These are phyloP conservation scores for Kurtzmaniella natalensis DNA, from an alignment of 1,139 yeast genomes.

Conservation along the genomic window DNA sequence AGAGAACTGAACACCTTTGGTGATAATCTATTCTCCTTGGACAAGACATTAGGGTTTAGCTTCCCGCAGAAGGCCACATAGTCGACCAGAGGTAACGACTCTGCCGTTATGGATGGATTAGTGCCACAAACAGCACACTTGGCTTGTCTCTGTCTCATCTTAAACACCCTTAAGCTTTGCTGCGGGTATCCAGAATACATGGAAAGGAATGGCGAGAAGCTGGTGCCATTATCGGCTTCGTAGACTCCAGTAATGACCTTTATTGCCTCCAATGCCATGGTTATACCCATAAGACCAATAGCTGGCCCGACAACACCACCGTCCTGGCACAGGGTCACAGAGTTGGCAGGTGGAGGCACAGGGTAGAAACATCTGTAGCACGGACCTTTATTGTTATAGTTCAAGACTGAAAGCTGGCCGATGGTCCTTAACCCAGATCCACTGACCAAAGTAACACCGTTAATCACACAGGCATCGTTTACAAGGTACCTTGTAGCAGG, in stretches of 20 bases:
- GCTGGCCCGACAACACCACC: constrained; percentile 97
- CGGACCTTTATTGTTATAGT: constrained; percentile 69
- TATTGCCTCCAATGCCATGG: constrained; percentile 86
- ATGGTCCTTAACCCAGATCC: constrained; percentile 92
- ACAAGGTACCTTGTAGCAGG: constrained; percentile 85
- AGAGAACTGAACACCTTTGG: constrained; percentile 35
- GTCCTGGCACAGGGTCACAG: constrained; percentile 83
- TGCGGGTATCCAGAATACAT: constrained; percentile 71
- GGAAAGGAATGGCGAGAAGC: constrained; percentile 64
- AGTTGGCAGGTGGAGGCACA: constrained; percentile 78
- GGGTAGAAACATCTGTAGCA: constrained; percentile 96
- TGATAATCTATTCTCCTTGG: constrained; percentile 39
- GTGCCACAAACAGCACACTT: constrained; percentile 67
- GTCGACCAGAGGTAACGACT: constrained; percentile 45
- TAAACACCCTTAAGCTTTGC: constrained; percentile 67
- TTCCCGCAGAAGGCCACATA: constrained; percentile 76
- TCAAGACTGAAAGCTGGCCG: constrained; percentile 80
- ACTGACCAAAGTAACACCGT: constrained; percentile 71
- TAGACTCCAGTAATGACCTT: constrained; percentile 65
- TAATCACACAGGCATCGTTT: constrained; percentile 75
- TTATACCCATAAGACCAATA: constrained; percentile 82
- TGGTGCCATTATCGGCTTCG: constrained; percentile 18
- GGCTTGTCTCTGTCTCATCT: constrained; percentile 67
- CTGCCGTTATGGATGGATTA: constrained; percentile 41
- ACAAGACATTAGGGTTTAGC: constrained; percentile 43